Evolutionary conservation across 441 rosid genomes (phyloP).

Genomic region (Jatropha podagrica): DNA sequence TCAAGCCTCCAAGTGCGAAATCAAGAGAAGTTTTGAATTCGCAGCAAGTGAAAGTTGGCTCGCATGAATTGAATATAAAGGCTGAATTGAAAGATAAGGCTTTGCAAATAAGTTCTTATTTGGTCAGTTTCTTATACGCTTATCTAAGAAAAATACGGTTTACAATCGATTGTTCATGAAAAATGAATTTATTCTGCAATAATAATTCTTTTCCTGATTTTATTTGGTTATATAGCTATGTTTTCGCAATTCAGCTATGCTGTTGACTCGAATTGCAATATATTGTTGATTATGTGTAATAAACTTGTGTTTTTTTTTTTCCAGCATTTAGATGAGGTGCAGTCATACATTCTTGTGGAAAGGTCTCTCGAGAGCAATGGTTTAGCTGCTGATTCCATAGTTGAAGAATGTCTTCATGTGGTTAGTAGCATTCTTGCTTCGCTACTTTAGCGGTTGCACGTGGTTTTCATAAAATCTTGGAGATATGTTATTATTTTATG

Average conservation of each 20-base stretch:
- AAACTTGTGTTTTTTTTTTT: not conserved
- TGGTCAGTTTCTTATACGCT: constrained; percentile 44
- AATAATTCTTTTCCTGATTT: not conserved
- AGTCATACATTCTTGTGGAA: constrained; percentile 81
- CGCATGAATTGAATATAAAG: constrained; percentile 52
- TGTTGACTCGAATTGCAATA: constrained; percentile 1
- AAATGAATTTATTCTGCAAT: not conserved
- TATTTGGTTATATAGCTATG: not conserved
- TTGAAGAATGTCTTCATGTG: constrained; percentile 59
- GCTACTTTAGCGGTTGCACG: not conserved
- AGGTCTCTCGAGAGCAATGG: constrained; percentile 47
- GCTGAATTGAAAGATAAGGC: constrained; percentile 72
- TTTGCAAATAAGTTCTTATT: constrained; percentile 60
- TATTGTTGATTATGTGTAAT: not conserved
- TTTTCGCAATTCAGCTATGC: not conserved
- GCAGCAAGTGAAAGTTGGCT: constrained; percentile 49
- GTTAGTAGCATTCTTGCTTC: constrained; percentile 42
- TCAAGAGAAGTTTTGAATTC: constrained; percentile 81
- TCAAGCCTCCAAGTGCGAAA: constrained; percentile 59
- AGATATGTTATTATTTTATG: not conserved
- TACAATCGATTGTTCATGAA: too few species aligned
- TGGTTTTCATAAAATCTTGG: not conserved
- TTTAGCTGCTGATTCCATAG: constrained; percentile 41
- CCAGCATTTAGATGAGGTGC: constrained; percentile 93
- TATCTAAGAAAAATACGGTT: too few species aligned